Conservation (phyloP, 116 monocot species). For the Posidonia oceanica region DNA sequence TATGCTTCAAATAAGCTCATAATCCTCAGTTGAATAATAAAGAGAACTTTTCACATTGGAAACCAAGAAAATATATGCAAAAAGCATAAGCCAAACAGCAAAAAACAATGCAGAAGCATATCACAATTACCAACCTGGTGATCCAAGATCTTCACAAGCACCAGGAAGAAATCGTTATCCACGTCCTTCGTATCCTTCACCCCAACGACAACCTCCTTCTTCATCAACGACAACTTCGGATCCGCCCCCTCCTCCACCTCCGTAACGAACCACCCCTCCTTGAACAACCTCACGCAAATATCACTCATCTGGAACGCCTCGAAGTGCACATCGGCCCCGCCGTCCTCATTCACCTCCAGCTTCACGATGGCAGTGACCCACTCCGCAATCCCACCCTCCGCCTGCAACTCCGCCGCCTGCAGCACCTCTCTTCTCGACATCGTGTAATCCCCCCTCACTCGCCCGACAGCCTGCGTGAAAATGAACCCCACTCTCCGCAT, state of each 20-base stretch:
- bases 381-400: constrained; percentile 60
- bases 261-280: constrained; percentile 67
- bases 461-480: constrained; percentile 76
- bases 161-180: constrained; percentile 93
- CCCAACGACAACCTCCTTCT: constrained; percentile 86
- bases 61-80: not conserved
- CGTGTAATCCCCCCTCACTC: constrained; percentile 61
- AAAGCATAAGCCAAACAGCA: not conserved
- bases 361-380: constrained; percentile 92
- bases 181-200: constrained; percentile 77
- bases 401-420: constrained; percentile 70
- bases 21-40: no score
- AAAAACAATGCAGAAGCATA: not conserved
- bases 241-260: constrained; percentile 51
- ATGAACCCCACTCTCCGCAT: constrained; percentile 80
- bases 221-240: constrained; percentile 66
- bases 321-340: constrained; percentile 79
- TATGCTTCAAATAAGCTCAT: no score
- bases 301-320: constrained; percentile 99
- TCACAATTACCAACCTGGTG: constrained; percentile 52
- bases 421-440: constrained; percentile 76
- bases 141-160: constrained; percentile 88
- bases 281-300: constrained; percentile 67
- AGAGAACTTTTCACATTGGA: no score
- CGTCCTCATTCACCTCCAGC: constrained; percentile 71